Base-by-base conservation (phyloP, 495 filamentous ascomycete species). In the Wilcoxina mikolae region DNA sequence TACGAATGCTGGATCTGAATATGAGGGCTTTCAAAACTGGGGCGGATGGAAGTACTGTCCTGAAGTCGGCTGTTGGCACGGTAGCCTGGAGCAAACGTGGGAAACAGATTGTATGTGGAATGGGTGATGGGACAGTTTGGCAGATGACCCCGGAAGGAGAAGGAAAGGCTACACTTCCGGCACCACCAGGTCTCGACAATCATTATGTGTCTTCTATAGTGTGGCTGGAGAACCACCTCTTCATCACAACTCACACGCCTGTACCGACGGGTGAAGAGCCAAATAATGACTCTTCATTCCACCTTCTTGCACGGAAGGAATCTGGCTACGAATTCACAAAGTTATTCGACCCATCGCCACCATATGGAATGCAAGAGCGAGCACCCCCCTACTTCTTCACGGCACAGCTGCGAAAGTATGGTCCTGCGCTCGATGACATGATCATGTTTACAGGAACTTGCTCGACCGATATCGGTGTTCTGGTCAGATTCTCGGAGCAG, bases 1-100 rank as follows among this genome's bases (percentile, higher is more conserved):
- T 99, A 3, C 68, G 85, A 55, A 78, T 99, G 65, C 85, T 87
- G 7, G 84, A 95, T 65, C 66, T 96, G 48, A 80, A 81, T 52
- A 75, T 78, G 23, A 75, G 78, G 33, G 75, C 71, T 45, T 70
- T 84, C 31, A 61, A 80, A 24, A 73, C 72, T 15, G 80, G 80
- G 1, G 57, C 73, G 9, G 81, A 77, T 58, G 84, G 88, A 2
- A 77, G 76, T 38, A 17, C 53, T 15, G 69, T 82, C 0, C 67
- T 94, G 55, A 83, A 79, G 56, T 70, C 77, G 25, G 79, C 82
- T 25, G 89, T 94, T 11, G 88, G 83, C 62, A 90, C 83, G 65
- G 78, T 88, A 1, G 79, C 84, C 38, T 99, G 93, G 93, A 96
- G 90, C 65, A 81, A 78, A 49, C 85, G 79, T 60, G 93, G 93